phyloP scores from a whole-genome alignment of 1,284 basidiomycete species.

The Sutorius eximius region DNA sequence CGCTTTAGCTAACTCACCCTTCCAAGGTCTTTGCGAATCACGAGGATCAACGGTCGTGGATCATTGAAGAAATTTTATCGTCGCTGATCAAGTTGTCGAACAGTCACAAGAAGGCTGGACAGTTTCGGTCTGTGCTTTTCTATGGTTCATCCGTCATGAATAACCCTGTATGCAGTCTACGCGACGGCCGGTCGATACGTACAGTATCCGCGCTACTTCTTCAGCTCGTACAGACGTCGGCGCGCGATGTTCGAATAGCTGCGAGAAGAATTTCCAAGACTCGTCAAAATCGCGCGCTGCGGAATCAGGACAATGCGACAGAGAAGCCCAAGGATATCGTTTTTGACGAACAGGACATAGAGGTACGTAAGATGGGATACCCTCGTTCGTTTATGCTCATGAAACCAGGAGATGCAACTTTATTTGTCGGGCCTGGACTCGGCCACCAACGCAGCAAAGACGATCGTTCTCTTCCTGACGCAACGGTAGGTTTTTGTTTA shows the following conservation, averaged over 20 bases:
- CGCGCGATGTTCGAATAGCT: conserved; percentile 71
- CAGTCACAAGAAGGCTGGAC: conserved; percentile 81
- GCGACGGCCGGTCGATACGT: conserved; percentile 84
- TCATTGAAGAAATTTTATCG: conserved; percentile 91
- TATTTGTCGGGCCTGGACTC: conserved; percentile 72
- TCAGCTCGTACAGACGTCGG: conserved; percentile 94
- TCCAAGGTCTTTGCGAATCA: conserved; percentile 85
- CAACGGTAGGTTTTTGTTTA: conserved; percentile 52
- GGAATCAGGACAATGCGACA: conserved; percentile 55
- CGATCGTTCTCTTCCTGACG: conserved; percentile 82
- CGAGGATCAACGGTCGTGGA: conserved; percentile 89
- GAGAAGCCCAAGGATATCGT: conserved; percentile 50
- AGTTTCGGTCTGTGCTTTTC: conserved; percentile 65
- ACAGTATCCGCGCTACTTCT: conserved; percentile 90
- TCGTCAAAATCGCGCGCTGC: conserved; percentile 61
- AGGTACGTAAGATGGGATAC: conserved; percentile 41
- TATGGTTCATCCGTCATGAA: neutral
- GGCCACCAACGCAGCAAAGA: conserved; percentile 79
- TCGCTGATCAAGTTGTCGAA: conserved; percentile 90
- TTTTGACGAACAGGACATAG: conserved; percentile 64
- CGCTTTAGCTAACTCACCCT: conserved; percentile 2
- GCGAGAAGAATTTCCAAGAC: conserved; percentile 60
- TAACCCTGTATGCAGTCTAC: conserved; percentile 47
- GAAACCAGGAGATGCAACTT: conserved; percentile 58
- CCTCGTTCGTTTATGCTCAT: conserved; percentile 7